Evolutionary conservation across 768 basidiomycete species (phyloP).

Genomic region (Calocera viscosa): DNA sequence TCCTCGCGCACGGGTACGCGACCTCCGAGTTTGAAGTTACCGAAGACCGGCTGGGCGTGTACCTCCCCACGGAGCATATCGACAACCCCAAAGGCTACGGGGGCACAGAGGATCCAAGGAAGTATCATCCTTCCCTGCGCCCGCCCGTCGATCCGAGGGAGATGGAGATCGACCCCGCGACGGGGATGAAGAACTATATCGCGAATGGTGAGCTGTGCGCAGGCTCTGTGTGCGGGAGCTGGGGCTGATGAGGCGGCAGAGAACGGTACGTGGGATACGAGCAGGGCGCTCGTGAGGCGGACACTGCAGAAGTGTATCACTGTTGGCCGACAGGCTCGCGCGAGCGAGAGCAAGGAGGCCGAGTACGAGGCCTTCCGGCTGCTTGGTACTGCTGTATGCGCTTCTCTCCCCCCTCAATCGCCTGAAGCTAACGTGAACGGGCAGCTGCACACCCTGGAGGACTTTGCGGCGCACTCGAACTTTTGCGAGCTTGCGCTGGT

Average conservation of each 20-base stretch:
- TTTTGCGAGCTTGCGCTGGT: slow-evolving; percentile 72
- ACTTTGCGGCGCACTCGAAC: slow-evolving; percentile 80
- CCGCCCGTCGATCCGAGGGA: slow-evolving; percentile 76
- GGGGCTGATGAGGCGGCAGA: slow-evolving; percentile 24
- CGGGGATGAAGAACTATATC: slow-evolving; percentile 93
- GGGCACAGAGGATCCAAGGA: slow-evolving; percentile 63
- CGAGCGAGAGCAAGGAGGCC: slow-evolving; percentile 29
- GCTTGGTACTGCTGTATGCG: slow-evolving; percentile 41
- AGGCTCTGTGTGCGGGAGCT: not conserved
- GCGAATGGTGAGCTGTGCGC: slow-evolving; percentile 41
- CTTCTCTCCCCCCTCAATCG: slow-evolving; percentile 11
- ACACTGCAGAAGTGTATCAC: slow-evolving; percentile 69
- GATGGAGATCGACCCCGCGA: slow-evolving; percentile 67
- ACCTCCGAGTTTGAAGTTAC: slow-evolving; percentile 82
- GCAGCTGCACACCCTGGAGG: slow-evolving; percentile 64
- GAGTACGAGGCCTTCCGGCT: slow-evolving; percentile 48
- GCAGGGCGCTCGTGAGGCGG: slow-evolving; percentile 60
- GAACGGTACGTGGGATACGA: slow-evolving; percentile 75
- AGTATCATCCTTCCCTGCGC: slow-evolving; percentile 62
- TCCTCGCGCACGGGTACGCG: slow-evolving; percentile 46
- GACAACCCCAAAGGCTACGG: slow-evolving; percentile 91
- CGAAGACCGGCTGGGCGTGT: slow-evolving; percentile 65
- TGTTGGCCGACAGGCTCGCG: slow-evolving; percentile 50
- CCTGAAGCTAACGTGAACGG: slow-evolving; percentile 13
- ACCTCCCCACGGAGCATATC: slow-evolving; percentile 82